Evolutionary conservation across 208 protist species (phyloP).

Genomic region (Trypanosoma conorhini): DNA sequence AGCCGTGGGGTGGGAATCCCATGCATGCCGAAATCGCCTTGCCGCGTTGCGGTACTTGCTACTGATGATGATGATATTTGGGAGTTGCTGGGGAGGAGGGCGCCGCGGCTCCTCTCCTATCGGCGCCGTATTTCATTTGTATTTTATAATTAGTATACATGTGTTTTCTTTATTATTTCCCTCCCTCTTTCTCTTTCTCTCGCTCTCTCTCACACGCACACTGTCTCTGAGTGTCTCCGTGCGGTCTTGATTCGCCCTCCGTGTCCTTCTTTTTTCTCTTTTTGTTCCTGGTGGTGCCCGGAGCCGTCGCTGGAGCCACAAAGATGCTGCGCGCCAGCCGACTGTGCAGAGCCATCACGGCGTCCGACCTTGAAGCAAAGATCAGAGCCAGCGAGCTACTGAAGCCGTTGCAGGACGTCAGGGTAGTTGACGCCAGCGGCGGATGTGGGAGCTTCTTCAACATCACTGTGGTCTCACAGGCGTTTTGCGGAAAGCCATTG

Average conservation of each 20-base stretch:
- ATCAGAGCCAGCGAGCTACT: constrained; percentile 48
- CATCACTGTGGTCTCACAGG: constrained; percentile 70
- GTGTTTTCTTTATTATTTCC: background rate
- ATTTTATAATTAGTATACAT: background rate
- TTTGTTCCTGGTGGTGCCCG: background rate
- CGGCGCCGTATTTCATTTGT: background rate
- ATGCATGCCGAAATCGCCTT: no score
- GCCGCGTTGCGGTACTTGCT: no score
- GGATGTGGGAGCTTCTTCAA: constrained; percentile 89
- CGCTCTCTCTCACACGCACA: no score
- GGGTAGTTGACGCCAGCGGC: constrained; percentile 71
- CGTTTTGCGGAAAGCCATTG: constrained; percentile 71
- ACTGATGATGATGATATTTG: no score
- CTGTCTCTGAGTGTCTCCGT: background rate
- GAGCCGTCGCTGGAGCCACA: background rate
- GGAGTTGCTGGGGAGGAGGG: no score
- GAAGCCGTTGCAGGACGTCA: constrained; percentile 50
- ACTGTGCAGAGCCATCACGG: constrained; percentile 32
- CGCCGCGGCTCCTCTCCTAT: background rate
- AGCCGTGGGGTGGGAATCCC: no score
- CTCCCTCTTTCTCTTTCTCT: no score
- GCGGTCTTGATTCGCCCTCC: no score
- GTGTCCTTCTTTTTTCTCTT: background rate
- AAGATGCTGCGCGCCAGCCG: constrained; percentile 26
- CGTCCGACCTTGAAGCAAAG: constrained; percentile 78